A percentile compares a stretch with the other conserved stretches of the same genome.
Evolutionary conservation across 345 rosid genomes (phyloP).

Genomic region (Noccaea caerulescens): DNA sequence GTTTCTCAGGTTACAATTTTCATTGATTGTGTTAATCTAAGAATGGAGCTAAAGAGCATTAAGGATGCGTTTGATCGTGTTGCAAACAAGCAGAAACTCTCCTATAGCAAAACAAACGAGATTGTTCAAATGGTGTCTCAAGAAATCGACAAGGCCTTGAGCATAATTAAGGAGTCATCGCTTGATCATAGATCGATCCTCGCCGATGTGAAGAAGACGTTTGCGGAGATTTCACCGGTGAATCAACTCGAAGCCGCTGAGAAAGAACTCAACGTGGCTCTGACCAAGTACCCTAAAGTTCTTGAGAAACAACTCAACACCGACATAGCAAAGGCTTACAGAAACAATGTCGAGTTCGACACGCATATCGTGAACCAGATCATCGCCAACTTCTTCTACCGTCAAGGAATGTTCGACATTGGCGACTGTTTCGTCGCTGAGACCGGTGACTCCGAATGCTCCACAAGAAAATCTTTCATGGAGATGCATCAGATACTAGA

Average conservation of each 20-base stretch:
- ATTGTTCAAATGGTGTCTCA: slow-evolving; percentile 52
- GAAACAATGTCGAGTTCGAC: slow-evolving; percentile 61
- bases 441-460: slow-evolving; percentile 52
- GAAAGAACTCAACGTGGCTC: slow-evolving; percentile 65
- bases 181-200: slow-evolving; percentile 47
- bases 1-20: slow-evolving; percentile 6
- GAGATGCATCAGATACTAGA: slow-evolving; percentile 69
- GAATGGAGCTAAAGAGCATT: slow-evolving; percentile 73
- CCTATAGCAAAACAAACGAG: slow-evolving; percentile 59
- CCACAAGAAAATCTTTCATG: slow-evolving; percentile 50
- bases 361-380: slow-evolving; percentile 58
- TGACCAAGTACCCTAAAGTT: slow-evolving; percentile 64
- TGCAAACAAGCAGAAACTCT: slow-evolving; percentile 70
- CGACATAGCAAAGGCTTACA: slow-evolving; percentile 69
- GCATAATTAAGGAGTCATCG: slow-evolving; percentile 34
- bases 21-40: not conserved
- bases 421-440: slow-evolving; percentile 70
- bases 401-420: slow-evolving; percentile 65
- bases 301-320: slow-evolving; percentile 66
- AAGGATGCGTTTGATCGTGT: slow-evolving; percentile 85
- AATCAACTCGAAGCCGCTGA: slow-evolving; percentile 60
- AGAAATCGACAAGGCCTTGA: slow-evolving; percentile 61
- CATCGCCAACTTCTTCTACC: slow-evolving; percentile 66
- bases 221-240: slow-evolving; percentile 52
- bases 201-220: slow-evolving; percentile 50